Conservation (phyloP, 1,284 basidiomycete genomes). For the Salmacisia buchloeana region DNA sequence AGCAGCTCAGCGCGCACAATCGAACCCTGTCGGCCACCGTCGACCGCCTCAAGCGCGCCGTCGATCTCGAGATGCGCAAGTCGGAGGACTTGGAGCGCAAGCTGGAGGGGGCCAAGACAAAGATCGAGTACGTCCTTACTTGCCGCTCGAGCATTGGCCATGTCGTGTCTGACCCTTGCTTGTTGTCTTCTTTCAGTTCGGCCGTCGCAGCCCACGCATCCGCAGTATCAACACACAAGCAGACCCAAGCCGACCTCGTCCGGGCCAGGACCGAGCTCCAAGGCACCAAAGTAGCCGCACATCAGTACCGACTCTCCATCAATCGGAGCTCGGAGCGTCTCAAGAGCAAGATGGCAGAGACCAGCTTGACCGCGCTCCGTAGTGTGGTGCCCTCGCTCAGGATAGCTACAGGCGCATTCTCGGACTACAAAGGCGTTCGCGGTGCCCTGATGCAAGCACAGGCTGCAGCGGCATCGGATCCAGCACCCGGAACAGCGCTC, state of each 20-base stretch:
- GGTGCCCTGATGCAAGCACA: constrained; percentile 10
- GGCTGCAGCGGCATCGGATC: constrained; percentile 12
- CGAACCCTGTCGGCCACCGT: constrained; percentile 11
- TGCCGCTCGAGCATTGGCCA: neutral
- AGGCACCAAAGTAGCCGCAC: constrained; percentile 10
- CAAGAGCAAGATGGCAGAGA: constrained; percentile 7
- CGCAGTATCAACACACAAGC: constrained; percentile 12
- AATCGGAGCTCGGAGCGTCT: constrained; percentile 1
- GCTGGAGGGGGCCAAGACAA: constrained; percentile 4
- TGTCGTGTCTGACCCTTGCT: neutral
- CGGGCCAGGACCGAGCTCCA: constrained; percentile 11
- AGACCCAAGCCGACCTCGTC: constrained; percentile 13
- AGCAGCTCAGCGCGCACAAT: constrained; percentile 16
- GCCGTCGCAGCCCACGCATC: constrained; percentile 8
- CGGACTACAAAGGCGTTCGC: constrained; percentile 17
- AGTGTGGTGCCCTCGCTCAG: constrained; percentile 9
- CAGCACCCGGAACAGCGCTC: constrained; percentile 8
- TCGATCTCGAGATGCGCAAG: constrained; percentile 9
- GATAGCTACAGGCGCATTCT: constrained; percentile 12
- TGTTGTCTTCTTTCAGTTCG: neutral
- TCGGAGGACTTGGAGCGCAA: constrained; percentile 10
- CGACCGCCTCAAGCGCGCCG: constrained; percentile 9
- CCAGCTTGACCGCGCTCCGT: neutral
- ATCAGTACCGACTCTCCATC: neutral
- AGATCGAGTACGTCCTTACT: constrained; percentile 13